These are phyloP conservation scores for Aspergillus fijiensis DNA, from an alignment of 2,329 filamentous ascomycete genomes.

Conservation along the genomic window DNA sequence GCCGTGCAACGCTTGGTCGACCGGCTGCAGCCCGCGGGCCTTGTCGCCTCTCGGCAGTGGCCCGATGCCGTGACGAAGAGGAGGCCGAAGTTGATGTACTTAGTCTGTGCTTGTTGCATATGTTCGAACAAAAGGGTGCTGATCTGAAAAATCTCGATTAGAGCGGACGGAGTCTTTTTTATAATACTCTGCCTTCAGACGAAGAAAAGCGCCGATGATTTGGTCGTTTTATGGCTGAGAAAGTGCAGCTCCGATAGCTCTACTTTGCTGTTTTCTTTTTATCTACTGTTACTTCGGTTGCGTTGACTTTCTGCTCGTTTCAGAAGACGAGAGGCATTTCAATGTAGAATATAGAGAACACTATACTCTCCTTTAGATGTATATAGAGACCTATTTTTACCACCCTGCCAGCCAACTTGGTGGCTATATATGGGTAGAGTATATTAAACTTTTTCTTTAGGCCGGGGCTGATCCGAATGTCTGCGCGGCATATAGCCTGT, in stretches of 20 bases:
- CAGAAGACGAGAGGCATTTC: neutral
- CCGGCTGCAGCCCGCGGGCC: neutral
- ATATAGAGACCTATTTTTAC: neutral
- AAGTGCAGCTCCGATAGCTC: neutral
- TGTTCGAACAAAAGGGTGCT: neutral
- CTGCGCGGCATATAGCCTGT: neutral
- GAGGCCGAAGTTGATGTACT: neutral
- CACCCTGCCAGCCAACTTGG: neutral
- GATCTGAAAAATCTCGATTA: neutral
- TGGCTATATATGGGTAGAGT: neutral
- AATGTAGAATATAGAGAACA: neutral
- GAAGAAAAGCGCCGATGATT: neutral
- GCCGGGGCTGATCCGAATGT: neutral
- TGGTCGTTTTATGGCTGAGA: neutral
- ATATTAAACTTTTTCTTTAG: neutral
- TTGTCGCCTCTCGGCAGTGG: neutral
- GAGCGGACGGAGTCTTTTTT: neutral
- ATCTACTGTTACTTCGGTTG: neutral
- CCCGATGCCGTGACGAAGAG: neutral
- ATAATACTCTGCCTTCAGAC: neutral
- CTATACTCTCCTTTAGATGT: neutral
- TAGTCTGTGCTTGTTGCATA: neutral
- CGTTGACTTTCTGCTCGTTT: neutral
- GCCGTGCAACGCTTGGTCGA: neutral
- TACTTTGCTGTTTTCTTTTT: neutral